Percentiles rank a stretch among this genome's conserved stretches.
phyloP scores from a whole-genome alignment of 805 yeast species.

The Brettanomyces naardenensis region DNA sequence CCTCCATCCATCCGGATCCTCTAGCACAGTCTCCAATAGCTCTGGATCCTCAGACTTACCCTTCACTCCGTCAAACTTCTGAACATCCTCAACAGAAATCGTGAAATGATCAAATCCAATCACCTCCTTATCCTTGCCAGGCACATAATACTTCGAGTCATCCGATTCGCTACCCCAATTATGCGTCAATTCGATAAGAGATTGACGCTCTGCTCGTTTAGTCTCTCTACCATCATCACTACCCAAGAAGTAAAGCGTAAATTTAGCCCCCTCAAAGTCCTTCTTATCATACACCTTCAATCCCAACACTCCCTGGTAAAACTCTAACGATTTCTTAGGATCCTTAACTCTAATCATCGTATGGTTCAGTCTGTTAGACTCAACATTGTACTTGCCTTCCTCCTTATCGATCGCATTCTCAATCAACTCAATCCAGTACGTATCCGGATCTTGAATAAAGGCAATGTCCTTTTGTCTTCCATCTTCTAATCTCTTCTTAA shows the following conservation, averaged over 20 bases:
- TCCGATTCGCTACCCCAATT: constrained; percentile 94
- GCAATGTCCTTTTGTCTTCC: constrained; percentile 94
- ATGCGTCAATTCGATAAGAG: constrained; percentile 83
- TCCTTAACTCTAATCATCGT: constrained; percentile 91
- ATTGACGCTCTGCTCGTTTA: constrained; percentile 42
- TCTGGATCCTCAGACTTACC: constrained; percentile 44
- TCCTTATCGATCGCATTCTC: constrained; percentile 40
- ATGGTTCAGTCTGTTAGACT: constrained; percentile 63
- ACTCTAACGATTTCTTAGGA: constrained; percentile 63
- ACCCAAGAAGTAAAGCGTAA: constrained; percentile 81
- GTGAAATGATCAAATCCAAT: constrained; percentile 88
- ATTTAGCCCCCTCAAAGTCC: constrained; percentile 62
- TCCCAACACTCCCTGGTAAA: constrained; percentile 75
- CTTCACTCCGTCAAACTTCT: constrained; percentile 41
- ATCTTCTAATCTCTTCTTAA: constrained; percentile 77
- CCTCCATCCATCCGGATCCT: constrained; percentile 88
- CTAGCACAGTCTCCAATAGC: constrained; percentile 52
- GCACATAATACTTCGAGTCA: constrained; percentile 65
- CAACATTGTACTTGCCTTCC: constrained; percentile 30
- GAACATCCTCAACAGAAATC: constrained; percentile 59
- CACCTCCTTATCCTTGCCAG: constrained; percentile 50
- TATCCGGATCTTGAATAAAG: constrained; percentile 90
- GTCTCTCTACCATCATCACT: constrained; percentile 32
- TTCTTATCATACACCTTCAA: constrained; percentile 58
- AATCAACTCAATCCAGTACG: constrained; percentile 92